phyloP scores from a whole-genome alignment of 768 basidiomycete species.

The Suillus weaverae region DNA sequence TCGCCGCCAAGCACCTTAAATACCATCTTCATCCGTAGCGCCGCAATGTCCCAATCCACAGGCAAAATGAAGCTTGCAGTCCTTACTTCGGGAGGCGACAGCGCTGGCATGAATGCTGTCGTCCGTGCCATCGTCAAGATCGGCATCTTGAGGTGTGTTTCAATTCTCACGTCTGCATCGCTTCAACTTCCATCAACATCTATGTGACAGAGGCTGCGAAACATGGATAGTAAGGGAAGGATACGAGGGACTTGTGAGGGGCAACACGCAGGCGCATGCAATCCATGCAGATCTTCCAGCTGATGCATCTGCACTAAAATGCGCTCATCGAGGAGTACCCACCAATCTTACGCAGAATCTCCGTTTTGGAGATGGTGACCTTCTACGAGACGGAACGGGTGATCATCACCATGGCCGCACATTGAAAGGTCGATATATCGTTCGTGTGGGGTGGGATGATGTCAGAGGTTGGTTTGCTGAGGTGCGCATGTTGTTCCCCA shows the following conservation, averaged over 20 bases:
- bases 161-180: constrained; percentile 1
- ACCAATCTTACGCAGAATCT: constrained; percentile 63
- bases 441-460: constrained; percentile 97
- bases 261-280: constrained; percentile 56
- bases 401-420: constrained; percentile 66
- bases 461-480: constrained; percentile 93
- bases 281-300: constrained; percentile 30
- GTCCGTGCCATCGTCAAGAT: constrained; percentile 93
- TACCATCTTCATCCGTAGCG: not conserved
- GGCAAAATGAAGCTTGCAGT: constrained; percentile 83
- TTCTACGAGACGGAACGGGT: constrained; percentile 79
- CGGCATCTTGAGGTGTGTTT: constrained; percentile 80
- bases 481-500: constrained; percentile 42
- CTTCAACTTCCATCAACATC: constrained; percentile 11
- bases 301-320: constrained; percentile 22
- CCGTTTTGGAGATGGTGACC: constrained; percentile 78
- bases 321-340: constrained; percentile 23
- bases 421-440: constrained; percentile 89
- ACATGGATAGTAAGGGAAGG: constrained; percentile 97
- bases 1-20: constrained; percentile 1
- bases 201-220: constrained; percentile 77
- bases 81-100: constrained; percentile 95
- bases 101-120: constrained; percentile 95
- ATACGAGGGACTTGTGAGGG: constrained; percentile 95
- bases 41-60: constrained; percentile 3